These are phyloP conservation scores for Venustampulla echinocandica DNA, from an alignment of 495 filamentous ascomycete species.

Conservation along the genomic window DNA sequence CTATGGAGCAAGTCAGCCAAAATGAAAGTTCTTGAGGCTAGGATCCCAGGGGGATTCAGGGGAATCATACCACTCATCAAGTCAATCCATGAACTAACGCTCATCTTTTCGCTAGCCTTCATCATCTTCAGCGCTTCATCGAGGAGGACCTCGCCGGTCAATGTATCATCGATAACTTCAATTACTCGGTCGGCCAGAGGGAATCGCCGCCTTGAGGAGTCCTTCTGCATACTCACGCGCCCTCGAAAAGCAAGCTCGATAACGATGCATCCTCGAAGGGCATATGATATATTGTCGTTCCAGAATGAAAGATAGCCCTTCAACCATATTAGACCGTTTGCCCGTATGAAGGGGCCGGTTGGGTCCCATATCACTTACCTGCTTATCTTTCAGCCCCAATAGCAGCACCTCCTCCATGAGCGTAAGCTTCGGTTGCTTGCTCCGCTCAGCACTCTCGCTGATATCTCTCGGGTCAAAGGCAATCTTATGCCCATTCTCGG, in stretches of 20 bases:
- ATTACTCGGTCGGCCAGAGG: constrained; percentile 87
- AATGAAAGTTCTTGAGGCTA: constrained; percentile 1
- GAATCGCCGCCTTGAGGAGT: constrained; percentile 83
- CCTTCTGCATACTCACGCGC: constrained; percentile 97
- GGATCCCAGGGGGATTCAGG: background rate
- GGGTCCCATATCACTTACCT: constrained; percentile 46
- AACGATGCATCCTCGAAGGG: constrained; percentile 93
- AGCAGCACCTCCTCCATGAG: constrained; percentile 97
- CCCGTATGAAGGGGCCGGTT: background rate
- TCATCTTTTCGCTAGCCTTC: constrained; percentile 99
- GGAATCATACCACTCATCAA: constrained; percentile 78
- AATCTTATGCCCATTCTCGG: constrained; percentile 97
- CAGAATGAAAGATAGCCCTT: constrained; percentile 92
- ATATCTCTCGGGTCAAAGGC: constrained; percentile 96
- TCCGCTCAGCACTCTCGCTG: constrained; percentile 91
- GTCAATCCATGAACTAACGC: constrained; percentile 96
- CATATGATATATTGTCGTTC: constrained; percentile 99
- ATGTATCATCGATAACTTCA: constrained; percentile 92
- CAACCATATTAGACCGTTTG: constrained; percentile 6
- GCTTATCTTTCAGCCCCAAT: constrained; percentile 95
- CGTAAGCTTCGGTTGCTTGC: constrained; percentile 95
- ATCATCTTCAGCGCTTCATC: constrained; percentile 99
- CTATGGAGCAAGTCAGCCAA: constrained; percentile 39
- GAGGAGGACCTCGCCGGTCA: constrained; percentile 94
- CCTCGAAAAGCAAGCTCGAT: constrained; percentile 94